Percentiles rank a stretch among this genome's conserved stretches.
Conservation (phyloP, 2,329 filamentous ascomycete genomes). For the Tolypocladium tropicale region DNA sequence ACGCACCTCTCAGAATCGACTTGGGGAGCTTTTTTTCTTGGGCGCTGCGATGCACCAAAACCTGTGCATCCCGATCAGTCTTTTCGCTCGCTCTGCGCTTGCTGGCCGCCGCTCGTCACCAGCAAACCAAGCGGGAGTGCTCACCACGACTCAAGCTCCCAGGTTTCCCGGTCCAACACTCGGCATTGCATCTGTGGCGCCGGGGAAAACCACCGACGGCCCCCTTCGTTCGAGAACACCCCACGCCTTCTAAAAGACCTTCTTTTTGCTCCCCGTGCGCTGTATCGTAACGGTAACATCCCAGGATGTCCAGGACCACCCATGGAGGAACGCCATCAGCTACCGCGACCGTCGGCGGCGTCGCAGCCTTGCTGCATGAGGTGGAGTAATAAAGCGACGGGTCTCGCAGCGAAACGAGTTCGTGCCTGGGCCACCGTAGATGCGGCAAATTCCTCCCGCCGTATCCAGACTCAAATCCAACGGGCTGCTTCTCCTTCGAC, state of each 20-base stretch:
- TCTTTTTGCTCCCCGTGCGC: neutral
- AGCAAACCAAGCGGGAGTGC: neutral
- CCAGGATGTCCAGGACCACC: neutral
- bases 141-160: neutral
- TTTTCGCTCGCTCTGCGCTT: neutral
- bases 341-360: neutral
- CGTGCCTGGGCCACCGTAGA: neutral
- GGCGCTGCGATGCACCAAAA: neutral
- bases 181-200: too few relatives aligned
- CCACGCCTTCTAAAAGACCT: neutral
- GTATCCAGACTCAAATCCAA: neutral
- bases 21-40: neutral
- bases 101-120: neutral
- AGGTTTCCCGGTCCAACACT: too few relatives aligned
- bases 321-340: neutral
- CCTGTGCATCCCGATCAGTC: neutral
- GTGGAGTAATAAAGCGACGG: neutral
- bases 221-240: neutral
- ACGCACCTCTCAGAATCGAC: neutral
- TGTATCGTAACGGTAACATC: neutral
- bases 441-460: neutral
- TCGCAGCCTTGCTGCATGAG: neutral
- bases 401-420: neutral
- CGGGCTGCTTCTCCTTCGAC: neutral
- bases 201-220: too few relatives aligned